A percentile compares a stretch with the other conserved stretches of the same genome.
These are phyloP conservation scores for Gonium pectorale DNA, from an alignment of 139 green algal genomes.

Conservation along the genomic window DNA sequence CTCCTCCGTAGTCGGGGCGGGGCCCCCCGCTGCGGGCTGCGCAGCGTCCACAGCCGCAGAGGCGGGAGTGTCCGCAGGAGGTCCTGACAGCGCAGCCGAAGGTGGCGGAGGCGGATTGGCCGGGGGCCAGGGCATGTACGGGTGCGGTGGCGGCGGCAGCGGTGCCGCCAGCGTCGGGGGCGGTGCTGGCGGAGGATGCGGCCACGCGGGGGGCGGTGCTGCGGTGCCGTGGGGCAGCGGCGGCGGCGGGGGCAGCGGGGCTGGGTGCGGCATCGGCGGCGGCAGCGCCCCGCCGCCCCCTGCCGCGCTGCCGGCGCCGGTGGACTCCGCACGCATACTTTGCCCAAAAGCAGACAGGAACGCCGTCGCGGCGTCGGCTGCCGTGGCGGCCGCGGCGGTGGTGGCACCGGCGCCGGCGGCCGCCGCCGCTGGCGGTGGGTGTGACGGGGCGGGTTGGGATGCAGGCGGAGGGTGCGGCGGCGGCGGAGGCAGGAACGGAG, in stretches of 20 bases:
- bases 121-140: background rate
- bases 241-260: background rate
- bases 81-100: too few relatives aligned
- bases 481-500: background rate
- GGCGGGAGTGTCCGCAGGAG: too few relatives aligned
- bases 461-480: background rate
- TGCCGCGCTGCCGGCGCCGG: background rate
- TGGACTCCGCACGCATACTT: background rate
- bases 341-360: conserved; percentile 48
- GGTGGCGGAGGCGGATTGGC: too few relatives aligned
- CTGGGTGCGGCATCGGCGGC: background rate
- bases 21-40: too few relatives aligned
- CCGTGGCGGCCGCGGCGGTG: background rate
- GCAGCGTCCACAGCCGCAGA: too few relatives aligned
- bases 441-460: background rate
- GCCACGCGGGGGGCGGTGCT: too few relatives aligned
- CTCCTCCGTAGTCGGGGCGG: conserved; percentile 23
- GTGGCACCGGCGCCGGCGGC: too few relatives aligned
- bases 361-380: conserved; percentile 7
- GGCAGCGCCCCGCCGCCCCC: conserved; percentile 10
- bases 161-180: too few relatives aligned
- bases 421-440: background rate
- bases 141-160: background rate
- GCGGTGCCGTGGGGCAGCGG: conserved; percentile 10
- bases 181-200: too few relatives aligned